Base-by-base conservation (phyloP, 2,329 filamentous ascomycete species). In the Phialocephala sp. region DNA sequence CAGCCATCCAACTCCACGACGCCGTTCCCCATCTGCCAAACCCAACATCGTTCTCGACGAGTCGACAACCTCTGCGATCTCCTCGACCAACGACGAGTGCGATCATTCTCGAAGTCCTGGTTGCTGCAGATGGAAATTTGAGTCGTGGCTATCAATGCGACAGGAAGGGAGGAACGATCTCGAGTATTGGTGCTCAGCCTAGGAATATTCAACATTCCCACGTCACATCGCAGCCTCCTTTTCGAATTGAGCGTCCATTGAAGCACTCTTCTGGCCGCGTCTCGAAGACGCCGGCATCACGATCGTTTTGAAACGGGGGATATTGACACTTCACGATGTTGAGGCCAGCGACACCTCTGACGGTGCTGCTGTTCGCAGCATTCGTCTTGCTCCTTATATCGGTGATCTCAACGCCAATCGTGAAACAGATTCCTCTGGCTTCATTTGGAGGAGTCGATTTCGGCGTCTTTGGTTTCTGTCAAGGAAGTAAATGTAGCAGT, bases 391-490 rank as follows among this genome's bases (percentile, higher is more conserved):
- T 98, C 60, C 83, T 98, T 56, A 84, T 99, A 45, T 92, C 93
- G 56, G 92, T 94, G 45, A 81, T 99, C n/a, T 97, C 94, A 1
- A 94, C 93, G 0, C 95, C 95, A 20, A 88, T 99, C 72, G 90
- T 98, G 76, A 89, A 91, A 75, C 85, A 84, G 32, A 96, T 99
- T 56, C 92, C 93, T 11, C 84, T 99, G 50, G 94, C 91, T 43
- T 89, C 87, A 60, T 94, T 89, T 76, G 81, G 89, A 50, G 89
- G 90, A 73, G 87, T 92, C 72, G 89, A 89, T 71, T 97, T 96
- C 82, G 95, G 95, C 58, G 94, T 98, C 58, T 94, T 98, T 81
- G 95, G 95, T 32, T 97, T 88, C 74, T 99, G 95, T 79, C 84
- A 87, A 70, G 82, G 80, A 45, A 78, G 77, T 68, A 75, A 79